Conservation (phyloP, 208 protist species). For the Wallacemonas sp. region DNA sequence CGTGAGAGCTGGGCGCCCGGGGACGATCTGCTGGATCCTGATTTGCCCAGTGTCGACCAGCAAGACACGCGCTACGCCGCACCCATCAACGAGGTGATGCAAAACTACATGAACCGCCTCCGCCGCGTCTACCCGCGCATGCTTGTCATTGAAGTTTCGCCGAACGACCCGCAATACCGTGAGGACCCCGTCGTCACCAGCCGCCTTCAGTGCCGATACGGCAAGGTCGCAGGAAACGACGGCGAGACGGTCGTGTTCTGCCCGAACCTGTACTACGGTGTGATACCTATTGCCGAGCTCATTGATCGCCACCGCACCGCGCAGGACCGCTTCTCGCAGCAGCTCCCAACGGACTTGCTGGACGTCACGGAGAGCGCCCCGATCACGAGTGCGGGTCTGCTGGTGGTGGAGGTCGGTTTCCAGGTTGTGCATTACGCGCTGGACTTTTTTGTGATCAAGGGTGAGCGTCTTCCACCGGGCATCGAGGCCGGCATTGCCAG, state of each 20-base stretch:
- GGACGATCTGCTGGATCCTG: conserved; percentile 74
- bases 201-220: conserved; percentile 82
- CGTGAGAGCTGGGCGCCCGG: conserved; percentile 54
- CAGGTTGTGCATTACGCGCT: conserved; percentile 88
- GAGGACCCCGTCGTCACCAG: conserved; percentile 68
- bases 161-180: conserved; percentile 44
- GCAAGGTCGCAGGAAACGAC: conserved; percentile 56
- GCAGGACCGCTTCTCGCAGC: conserved; percentile 6
- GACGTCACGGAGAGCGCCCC: conserved; percentile 19
- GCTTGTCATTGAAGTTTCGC: conserved; percentile 76
- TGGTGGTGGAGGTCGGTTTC: conserved; percentile 85
- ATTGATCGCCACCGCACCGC: conserved; percentile 29
- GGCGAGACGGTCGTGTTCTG: conserved; percentile 48
- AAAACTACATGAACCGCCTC: conserved; percentile 68
- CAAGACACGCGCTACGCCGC: conserved; percentile 27
- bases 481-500: conserved; percentile 56
- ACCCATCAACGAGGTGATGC: conserved; percentile 56
- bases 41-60: conserved; percentile 39
- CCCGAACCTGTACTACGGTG: conserved; percentile 69
- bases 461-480: conserved; percentile 43
- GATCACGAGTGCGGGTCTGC: conserved; percentile 57
- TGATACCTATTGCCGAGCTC: conserved; percentile 58
- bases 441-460: conserved; percentile 84
- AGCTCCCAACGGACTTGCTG: background rate
- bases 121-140: conserved; percentile 55